A percentile compares a stretch with the other conserved stretches of the same genome.
Conservation (phyloP, 225 moss, liverwort and hornwort genomes). For the Takakia lepidozioides region DNA sequence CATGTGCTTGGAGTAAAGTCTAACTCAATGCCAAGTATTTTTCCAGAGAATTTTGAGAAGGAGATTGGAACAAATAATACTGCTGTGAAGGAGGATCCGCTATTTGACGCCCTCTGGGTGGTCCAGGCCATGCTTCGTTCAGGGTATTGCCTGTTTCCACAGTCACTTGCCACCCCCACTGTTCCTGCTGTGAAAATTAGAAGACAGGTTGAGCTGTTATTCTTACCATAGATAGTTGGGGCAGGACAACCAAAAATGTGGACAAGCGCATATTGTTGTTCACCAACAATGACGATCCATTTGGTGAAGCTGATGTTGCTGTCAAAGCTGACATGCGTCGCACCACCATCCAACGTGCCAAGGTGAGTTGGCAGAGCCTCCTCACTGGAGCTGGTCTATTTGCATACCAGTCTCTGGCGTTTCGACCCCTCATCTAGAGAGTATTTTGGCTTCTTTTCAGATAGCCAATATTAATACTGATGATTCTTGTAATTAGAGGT, state of each 20-base stretch:
- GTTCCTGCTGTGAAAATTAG: too few species aligned
- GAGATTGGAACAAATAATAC: constrained; percentile 62
- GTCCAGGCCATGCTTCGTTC: constrained; percentile 95
- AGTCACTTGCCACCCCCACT: too few species aligned
- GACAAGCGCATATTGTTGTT: constrained; percentile 67
- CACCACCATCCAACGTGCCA: constrained; percentile 85
- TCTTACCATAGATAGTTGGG: too few species aligned
- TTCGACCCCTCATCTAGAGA: too few species aligned
- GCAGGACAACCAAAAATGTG: constrained; percentile 71
- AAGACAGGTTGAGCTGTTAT: too few species aligned
- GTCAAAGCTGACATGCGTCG: constrained; percentile 62
- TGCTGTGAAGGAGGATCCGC: constrained; percentile 63
- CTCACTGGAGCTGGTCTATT: not conserved
- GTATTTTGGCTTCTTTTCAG: too few species aligned
- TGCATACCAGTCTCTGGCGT: too few species aligned
- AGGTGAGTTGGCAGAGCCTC: constrained; percentile 31
- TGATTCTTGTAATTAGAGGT: too few species aligned
- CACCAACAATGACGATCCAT: constrained; percentile 96
- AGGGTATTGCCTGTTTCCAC: constrained; percentile 33
- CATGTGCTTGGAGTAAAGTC: too few species aligned
- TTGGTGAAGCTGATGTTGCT: constrained; percentile 52
- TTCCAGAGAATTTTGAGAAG: constrained; percentile 72
- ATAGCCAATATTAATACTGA: too few species aligned
- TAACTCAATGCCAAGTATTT: too few species aligned
- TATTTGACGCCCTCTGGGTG: constrained; percentile 94